These are phyloP conservation scores for Trichothecium roseum DNA, from an alignment of 2,329 filamentous ascomycete genomes.

Conservation along the genomic window DNA sequence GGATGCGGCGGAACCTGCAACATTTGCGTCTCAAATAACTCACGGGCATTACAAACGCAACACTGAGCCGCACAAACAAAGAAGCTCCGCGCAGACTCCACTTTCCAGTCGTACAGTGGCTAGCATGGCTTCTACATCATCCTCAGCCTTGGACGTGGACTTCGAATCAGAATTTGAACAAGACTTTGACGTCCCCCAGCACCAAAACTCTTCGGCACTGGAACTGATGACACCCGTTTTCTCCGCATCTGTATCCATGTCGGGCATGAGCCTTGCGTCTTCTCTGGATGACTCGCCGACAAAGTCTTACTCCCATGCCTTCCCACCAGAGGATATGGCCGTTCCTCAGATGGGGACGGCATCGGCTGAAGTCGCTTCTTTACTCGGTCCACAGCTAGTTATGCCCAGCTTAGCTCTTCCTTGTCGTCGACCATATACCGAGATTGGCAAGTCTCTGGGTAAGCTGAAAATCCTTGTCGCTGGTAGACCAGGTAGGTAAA, in stretches of 20 bases:
- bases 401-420: constrained; percentile 97
- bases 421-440: constrained; percentile 77
- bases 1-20: constrained; percentile 6
- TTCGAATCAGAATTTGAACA: not conserved
- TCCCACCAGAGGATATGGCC: too few species aligned
- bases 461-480: constrained; percentile 83
- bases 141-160: constrained; percentile 4
- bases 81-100: constrained; percentile 3
- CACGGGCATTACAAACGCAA: too few species aligned
- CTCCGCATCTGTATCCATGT: too few species aligned
- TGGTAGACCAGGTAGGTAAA: constrained; percentile 55
- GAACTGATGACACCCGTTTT: too few species aligned
- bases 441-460: constrained; percentile 73
- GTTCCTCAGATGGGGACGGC: too few species aligned
- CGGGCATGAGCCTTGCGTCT: too few species aligned
- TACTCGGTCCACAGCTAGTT: constrained; percentile 62
- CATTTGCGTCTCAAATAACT: not conserved
- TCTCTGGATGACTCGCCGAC: too few species aligned
- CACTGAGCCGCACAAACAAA: too few species aligned
- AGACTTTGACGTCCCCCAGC: too few species aligned
- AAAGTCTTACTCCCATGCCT: too few species aligned
- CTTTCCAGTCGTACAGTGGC: constrained; percentile 1
- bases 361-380: constrained; percentile 2
- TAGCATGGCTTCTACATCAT: constrained; percentile 7
- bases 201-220: too few species aligned